Evolutionary conservation across 306 rosid species (phyloP).

Genomic region (Castanea mollissima): DNA sequence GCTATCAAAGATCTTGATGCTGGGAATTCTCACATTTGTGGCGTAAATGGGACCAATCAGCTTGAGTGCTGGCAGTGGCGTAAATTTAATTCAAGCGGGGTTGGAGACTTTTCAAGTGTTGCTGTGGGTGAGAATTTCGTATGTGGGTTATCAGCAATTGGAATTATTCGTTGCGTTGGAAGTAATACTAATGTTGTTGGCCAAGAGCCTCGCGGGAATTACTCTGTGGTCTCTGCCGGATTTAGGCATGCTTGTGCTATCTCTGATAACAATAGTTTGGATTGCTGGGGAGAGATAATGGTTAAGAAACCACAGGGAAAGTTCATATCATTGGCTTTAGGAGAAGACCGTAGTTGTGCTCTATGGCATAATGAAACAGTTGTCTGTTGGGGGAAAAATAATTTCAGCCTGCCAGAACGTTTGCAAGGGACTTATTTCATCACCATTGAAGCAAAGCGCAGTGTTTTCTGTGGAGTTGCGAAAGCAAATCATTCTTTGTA

Average conservation of each 20-base stretch:
- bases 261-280: constrained; percentile 24
- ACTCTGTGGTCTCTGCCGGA: constrained; percentile 47
- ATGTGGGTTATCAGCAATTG: constrained; percentile 44
- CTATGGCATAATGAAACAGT: constrained; percentile 31
- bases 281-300: constrained; percentile 62
- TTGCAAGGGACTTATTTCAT: constrained; percentile 33
- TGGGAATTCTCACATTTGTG: constrained; percentile 70
- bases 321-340: constrained; percentile 70
- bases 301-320: constrained; percentile 40
- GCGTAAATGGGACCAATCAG: constrained; percentile 24
- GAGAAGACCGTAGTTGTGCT: constrained; percentile 67
- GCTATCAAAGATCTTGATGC: constrained; percentile 39
- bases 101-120: constrained; percentile 30
- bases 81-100: background rate
- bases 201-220: constrained; percentile 21
- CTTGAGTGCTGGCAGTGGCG: constrained; percentile 77
- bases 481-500: constrained; percentile 36
- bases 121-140: constrained; percentile 67
- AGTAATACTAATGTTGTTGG: constrained; percentile 14
- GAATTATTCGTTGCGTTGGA: constrained; percentile 45
- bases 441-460: constrained; percentile 54
- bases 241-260: constrained; percentile 66
- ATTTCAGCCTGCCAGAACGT: constrained; percentile 49
- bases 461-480: constrained; percentile 65
- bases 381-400: constrained; percentile 71